phyloP scores from a whole-genome alignment of 352 stramenopile genomes.

The Elongisporangium anandrum region DNA sequence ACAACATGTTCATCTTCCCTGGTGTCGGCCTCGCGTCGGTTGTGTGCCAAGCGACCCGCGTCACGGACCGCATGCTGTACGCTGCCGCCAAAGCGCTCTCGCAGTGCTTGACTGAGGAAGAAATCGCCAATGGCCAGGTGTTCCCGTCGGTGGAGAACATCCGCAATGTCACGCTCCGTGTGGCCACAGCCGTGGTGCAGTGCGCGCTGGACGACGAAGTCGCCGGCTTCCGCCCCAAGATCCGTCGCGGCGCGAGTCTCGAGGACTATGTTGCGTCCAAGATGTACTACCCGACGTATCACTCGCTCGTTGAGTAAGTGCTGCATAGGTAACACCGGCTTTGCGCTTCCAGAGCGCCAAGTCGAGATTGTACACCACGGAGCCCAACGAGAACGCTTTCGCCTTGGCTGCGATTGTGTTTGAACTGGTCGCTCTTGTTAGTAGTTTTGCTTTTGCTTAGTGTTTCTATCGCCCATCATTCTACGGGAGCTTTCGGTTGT shows the following conservation, averaged over 20 bases:
- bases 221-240: conserved; percentile 68
- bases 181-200: conserved; percentile 91
- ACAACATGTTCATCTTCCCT: conserved; percentile 99
- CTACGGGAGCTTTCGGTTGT: background rate
- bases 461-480: conserved; percentile 7
- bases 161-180: conserved; percentile 89
- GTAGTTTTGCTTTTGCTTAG: background rate
- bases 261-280: conserved; percentile 89
- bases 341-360: background rate
- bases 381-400: background rate
- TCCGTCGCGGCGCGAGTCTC: conserved; percentile 69
- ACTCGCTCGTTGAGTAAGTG: conserved; percentile 88
- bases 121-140: conserved; percentile 90
- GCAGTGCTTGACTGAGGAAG: conserved; percentile 89
- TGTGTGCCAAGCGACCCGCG: conserved; percentile 66
- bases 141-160: conserved; percentile 94
- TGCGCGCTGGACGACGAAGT: conserved; percentile 88
- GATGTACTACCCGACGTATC: conserved; percentile 95
- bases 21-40: conserved; percentile 92
- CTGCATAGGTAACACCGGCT: background rate
- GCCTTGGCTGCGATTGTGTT: background rate
- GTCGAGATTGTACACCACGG: background rate
- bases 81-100: conserved; percentile 92
- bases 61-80: conserved; percentile 95
- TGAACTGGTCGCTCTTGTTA: background rate